These are phyloP conservation scores for Tuber brumale DNA, from an alignment of 495 filamentous ascomycete species.

Conservation along the genomic window DNA sequence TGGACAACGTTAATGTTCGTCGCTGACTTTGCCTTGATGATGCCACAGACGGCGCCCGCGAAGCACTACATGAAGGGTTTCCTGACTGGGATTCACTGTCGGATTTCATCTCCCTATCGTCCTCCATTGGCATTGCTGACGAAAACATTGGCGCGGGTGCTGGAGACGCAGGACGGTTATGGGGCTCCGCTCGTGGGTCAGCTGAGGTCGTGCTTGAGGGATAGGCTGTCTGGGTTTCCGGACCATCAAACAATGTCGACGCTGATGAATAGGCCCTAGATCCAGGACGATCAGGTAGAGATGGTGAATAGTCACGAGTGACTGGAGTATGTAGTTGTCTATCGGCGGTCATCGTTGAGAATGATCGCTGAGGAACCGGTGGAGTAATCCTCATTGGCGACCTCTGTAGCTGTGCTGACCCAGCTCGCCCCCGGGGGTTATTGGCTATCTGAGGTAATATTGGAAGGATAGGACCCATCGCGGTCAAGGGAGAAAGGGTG, in stretches of 20 bases:
- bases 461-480: constrained; percentile 48
- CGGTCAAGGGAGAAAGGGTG: constrained; percentile 49
- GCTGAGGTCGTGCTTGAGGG: constrained; percentile 27
- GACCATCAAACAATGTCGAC: constrained; percentile 30
- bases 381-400: constrained; percentile 24
- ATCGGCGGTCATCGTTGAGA: constrained; percentile 16
- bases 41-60: constrained; percentile 43
- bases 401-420: constrained; percentile 29
- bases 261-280: constrained; percentile 30
- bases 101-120: constrained; percentile 44
- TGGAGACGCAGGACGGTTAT: constrained; percentile 28
- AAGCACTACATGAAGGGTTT: constrained; percentile 30
- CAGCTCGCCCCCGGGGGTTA: constrained; percentile 30
- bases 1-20: constrained; percentile 35
- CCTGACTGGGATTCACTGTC: constrained; percentile 37
- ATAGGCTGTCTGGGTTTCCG: constrained; percentile 34
- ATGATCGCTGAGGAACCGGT: constrained; percentile 32
- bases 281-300: constrained; percentile 14
- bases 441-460: constrained; percentile 42
- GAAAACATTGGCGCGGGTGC: constrained; percentile 55
- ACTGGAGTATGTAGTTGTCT: constrained; percentile 22
- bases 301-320: constrained; percentile 16
- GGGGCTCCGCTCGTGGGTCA: constrained; percentile 21
- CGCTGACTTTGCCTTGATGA: constrained; percentile 33
- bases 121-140: constrained; percentile 76